phyloP scores from a whole-genome alignment of 2,329 filamentous ascomycete genomes.

The Claviceps sp. region DNA sequence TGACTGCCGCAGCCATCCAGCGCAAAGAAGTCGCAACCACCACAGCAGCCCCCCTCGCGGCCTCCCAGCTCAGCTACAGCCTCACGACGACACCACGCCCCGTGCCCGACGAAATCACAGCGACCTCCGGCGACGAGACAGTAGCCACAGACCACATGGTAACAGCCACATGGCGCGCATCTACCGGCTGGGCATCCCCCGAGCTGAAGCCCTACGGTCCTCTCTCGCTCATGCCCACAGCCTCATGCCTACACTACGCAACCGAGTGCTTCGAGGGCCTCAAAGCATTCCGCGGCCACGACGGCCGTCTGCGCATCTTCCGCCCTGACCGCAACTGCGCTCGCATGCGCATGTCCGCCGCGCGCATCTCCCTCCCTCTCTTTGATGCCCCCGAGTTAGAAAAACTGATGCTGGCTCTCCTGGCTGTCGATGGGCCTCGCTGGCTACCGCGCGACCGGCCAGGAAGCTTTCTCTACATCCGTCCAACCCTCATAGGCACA shows the following conservation, averaged over 20 bases:
- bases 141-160: constrained; percentile 83
- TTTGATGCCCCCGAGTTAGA: constrained; percentile 62
- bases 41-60: constrained; percentile 45
- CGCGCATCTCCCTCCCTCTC: constrained; percentile 58
- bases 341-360: constrained; percentile 46
- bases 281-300: constrained; percentile 69
- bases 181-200: constrained; percentile 58
- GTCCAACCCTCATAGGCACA: constrained; percentile 76
- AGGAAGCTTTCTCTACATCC: constrained; percentile 68
- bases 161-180: constrained; percentile 51
- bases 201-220: constrained; percentile 66
- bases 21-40: constrained; percentile 33
- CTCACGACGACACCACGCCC: constrained; percentile 35
- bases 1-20: constrained; percentile 37
- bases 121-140: constrained; percentile 35
- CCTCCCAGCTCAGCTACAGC: constrained; percentile 46
- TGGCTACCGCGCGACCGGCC: constrained; percentile 63
- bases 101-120: constrained; percentile 37
- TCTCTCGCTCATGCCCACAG: constrained; percentile 65
- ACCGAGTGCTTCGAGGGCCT: constrained; percentile 82
- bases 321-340: constrained; percentile 60
- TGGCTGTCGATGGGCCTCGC: constrained; percentile 58
- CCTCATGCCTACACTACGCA: constrained; percentile 74
- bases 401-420: constrained; percentile 58
- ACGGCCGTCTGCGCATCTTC: constrained; percentile 64